Percentiles rank a stretch among this genome's conserved stretches.
Conservation (phyloP, 306 rosid genomes). For the Castanea crenata region DNA sequence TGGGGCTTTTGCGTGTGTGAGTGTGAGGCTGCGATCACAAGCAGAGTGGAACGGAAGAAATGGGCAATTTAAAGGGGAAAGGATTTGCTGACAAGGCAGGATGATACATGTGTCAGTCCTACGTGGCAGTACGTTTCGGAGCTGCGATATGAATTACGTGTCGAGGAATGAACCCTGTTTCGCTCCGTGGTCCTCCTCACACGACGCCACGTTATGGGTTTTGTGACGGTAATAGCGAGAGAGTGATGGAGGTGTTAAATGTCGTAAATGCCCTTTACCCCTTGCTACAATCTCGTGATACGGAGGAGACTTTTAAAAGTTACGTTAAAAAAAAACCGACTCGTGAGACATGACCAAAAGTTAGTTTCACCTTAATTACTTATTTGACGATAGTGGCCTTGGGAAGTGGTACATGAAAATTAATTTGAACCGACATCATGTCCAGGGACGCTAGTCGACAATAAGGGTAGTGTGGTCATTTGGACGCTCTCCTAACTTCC, state of each 20-base stretch:
- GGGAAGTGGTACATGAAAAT: not conserved
- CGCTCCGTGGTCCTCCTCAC: not conserved
- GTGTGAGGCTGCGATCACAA: constrained; percentile 9
- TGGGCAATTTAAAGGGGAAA: constrained; percentile 25
- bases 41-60: not conserved
- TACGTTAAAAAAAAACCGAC: not conserved
- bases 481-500: not conserved
- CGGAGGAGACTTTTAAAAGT: too few relatives aligned
- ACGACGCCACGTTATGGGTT: constrained; percentile 31
- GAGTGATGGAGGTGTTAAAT: too few relatives aligned
- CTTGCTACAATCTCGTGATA: too few relatives aligned
- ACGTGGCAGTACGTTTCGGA: constrained; percentile 26
- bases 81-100: constrained; percentile 23
- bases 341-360: constrained; percentile 25
- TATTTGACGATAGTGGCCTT: constrained; percentile 31
- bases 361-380: constrained; percentile 6
- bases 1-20: constrained; percentile 15
- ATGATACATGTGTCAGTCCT: constrained; percentile 34
- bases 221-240: too few relatives aligned
- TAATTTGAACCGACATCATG: not conserved
- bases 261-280: too few relatives aligned
- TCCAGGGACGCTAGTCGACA: not conserved
- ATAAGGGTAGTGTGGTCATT: constrained; percentile 23
- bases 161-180: constrained; percentile 16
- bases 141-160: constrained; percentile 18